These are phyloP conservation scores for Rosa chinensis DNA, from an alignment of 306 rosid genomes.

Conservation along the genomic window DNA sequence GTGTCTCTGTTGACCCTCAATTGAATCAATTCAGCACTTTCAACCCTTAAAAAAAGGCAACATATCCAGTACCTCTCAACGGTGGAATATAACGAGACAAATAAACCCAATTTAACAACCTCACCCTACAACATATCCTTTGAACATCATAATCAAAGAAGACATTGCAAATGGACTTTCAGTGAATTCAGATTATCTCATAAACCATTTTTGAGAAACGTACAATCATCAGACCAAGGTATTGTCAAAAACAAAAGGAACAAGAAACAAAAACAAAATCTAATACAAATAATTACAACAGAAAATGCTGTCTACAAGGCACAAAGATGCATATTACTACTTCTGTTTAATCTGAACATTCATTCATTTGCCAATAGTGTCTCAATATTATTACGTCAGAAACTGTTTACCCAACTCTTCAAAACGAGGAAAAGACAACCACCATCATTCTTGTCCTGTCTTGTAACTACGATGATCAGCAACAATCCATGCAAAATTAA, in stretches of 20 bases:
- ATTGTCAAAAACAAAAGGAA: constrained; percentile 20
- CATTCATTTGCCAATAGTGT: not conserved
- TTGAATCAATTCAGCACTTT: too few species aligned
- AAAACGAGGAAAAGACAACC: not conserved
- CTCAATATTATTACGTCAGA: not conserved
- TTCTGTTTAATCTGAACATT: not conserved
- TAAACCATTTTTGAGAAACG: not conserved
- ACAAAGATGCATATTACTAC: constrained; percentile 10
- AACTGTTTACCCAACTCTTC: not conserved
- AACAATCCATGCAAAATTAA: not conserved
- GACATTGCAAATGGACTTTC: not conserved
- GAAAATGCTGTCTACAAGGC: constrained; percentile 28
- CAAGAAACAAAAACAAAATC: constrained; percentile 20
- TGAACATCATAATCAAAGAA: not conserved
- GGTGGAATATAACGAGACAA: too few species aligned
- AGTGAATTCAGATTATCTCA: not conserved
- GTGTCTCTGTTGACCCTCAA: too few species aligned
- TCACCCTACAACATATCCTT: too few species aligned
- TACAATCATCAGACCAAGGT: not conserved
- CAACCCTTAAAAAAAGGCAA: too few species aligned
- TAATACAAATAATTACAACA: constrained; percentile 54
- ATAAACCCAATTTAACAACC: not conserved
- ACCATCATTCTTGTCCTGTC: not conserved
- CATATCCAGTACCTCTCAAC: too few species aligned
- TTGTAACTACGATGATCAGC: constrained; percentile 19